Evolutionary conservation across 495 filamentous ascomycete genomes (phyloP), one percentile per base, ranked within the genome.

Genomic region (Aspergillus panamensis): DNA sequence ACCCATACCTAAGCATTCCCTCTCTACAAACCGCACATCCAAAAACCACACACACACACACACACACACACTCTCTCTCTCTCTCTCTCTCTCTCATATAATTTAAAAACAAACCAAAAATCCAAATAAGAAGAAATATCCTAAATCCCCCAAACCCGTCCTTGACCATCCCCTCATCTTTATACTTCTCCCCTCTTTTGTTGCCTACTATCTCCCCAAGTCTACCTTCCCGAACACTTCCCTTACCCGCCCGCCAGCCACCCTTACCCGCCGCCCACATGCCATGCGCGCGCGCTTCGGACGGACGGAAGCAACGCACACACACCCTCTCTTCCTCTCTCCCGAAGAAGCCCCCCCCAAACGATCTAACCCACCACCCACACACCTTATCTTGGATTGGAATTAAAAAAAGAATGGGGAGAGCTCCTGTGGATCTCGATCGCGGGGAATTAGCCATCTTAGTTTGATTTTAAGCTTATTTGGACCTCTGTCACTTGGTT

Each of bases 251-350:
- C 25, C 25, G 5, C 25, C n/a, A n/a, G n/a, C n/a, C n/a, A n/a
- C n/a, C n/a, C 25, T 25, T 25, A 25, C 25, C 25, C 25, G 25
- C n/a, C n/a, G n/a, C n/a, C n/a, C 25, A 25, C 25, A 25, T 25
- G 16, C 42, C 40, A 44, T 8, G 16, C 42, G 47, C 51, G 29
- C 53, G 43, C 58, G 40, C 45, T 59, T 64, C 65, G 65, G 65
- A 62, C 59, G 62, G 59, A 58, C 65, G 65, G 65, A 67, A 64
- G 64, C 53, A n/a, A n/a, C n/a, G n/a, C n/a, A n/a, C n/a, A n/a
- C n/a, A 47, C 49, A 21, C 40, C 56, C 48, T 37, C 53, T 17
- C 48, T 52, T 51, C 53, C 57, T 40, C 31, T 33, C 45, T 9
- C 50, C 50, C 43, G 53, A 63, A 45, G 48, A 54, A 39, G 57